Base-by-base conservation (phyloP, 2,329 filamentous ascomycete genomes). In the Fusarium equiseti region DNA sequence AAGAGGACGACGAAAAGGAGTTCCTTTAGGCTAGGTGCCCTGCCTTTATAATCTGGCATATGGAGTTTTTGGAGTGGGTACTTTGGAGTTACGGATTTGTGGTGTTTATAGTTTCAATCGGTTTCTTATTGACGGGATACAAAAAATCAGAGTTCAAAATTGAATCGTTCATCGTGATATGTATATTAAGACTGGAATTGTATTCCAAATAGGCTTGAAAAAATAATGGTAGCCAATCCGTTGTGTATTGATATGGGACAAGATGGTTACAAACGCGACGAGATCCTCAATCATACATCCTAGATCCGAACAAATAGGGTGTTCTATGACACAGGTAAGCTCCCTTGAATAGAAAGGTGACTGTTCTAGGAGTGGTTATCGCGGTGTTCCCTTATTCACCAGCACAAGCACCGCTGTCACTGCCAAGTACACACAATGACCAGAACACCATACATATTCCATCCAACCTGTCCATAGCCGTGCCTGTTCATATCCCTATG, bases 281-380 rank as follows among this genome's bases (percentile, higher is more conserved):
- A 11, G 32, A 18, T 11, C 5, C 32, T 35, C 9, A 18, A 18
- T 2, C 5, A 11, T 6, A 18, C 32, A 38, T 1, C 10, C 4
- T 5, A 11, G 9, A 18, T 3, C 16, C 32, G 16, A 18, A 6
- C 16, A 1, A 2, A 10, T 5, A 38, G 0, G 0, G 18, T 4
- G 32, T 38, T 18, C 5, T 38, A 3, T 38, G 32, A 5, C 31
- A 32, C 9, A 38, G 16, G 11, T 16, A 27, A 9, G 26, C 9
- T 27, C 26, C 3, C 10, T 27, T 9, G 26, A 27, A 4, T 10
- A 27, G 11, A 26, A 8, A 8, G 27, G 27, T 27, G 9, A 27
- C 9, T 11, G 27, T 27, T 27, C 27, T 27, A 4, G 27, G 27
- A 27, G 27, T 11, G 27, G 10, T 27, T 26, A 11, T 11, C 5